Evolutionary conservation across 1,139 yeast species (phyloP), one percentile per base, ranked within the genome.

Genomic region (Candida labiduridarum): DNA sequence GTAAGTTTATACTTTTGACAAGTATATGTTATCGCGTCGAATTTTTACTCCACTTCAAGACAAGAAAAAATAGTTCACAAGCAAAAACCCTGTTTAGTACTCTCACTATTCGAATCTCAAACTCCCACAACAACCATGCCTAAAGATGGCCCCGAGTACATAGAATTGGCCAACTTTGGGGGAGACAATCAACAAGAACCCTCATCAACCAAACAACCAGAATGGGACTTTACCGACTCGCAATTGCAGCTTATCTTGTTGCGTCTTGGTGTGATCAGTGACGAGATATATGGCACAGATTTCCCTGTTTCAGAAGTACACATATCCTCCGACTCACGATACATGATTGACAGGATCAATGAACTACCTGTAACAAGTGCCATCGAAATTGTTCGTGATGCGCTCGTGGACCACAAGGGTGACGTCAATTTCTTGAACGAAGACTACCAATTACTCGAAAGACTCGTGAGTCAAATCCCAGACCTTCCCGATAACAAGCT

Each of bases 401-500:
- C 76, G 0, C 60, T 76, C 52, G 79, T 60, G 1, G 76, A 71
- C 12, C 79, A 75, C 49, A 59, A 59, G 8, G 77, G 75, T 1
- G 81, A 76, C 54, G 77, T 75, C 27, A 76, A 76, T 53, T 74
- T 69, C 52, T 62, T 68, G 10, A 61, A 58, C 18, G 73, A 69
- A 45, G 80, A 74, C 54, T 76, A 72, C 55, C 54, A 58, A 10
- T 58, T 74, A 11, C 56, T 75, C 12, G 72, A 72, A 52, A 56
- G 68, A 25, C 58, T 76, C 44, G 57, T 76, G 6, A 53, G 60
- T 29, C 43, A 50, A 44, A 65, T 63, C 2, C 71, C 69, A 2
- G 53, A 50, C 11, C 58, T 58, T 33, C 50, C 47, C 15, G 60
- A 54, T 16, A 59, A 54, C 4, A 50, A 52, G 31, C 41, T 11